These are phyloP conservation scores for Fermentozyma sake DNA, from an alignment of 1,139 yeast genomes.

Conservation along the genomic window DNA sequence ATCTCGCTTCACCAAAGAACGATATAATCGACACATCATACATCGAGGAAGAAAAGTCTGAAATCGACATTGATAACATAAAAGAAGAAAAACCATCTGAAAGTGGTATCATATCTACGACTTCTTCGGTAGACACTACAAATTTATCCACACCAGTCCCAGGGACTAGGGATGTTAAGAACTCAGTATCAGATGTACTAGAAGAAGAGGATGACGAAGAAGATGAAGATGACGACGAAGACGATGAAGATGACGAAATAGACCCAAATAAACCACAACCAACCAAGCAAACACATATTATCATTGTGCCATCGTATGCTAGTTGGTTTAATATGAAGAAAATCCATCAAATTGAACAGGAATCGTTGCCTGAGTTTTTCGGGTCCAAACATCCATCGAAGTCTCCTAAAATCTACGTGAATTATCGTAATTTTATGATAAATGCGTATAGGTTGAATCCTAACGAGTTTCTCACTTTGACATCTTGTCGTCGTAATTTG, in stretches of 20 bases:
- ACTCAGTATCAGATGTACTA: conserved; percentile 2
- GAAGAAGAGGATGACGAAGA: conserved; percentile 2
- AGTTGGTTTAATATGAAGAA: conserved; percentile 81
- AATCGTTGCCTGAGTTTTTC: conserved; percentile 90
- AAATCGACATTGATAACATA: too few relatives aligned
- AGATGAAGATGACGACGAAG: conserved; percentile 3
- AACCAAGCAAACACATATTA: conserved; percentile 70
- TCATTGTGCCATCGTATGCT: conserved; percentile 90
- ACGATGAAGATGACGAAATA: conserved; percentile 7
- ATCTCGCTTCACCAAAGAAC: too few relatives aligned
- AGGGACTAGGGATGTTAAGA: too few relatives aligned
- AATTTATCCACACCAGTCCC: not conserved
- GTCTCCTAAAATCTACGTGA: conserved; percentile 81
- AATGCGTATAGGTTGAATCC: conserved; percentile 92
- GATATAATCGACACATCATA: too few relatives aligned
- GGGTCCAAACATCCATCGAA: conserved; percentile 70
- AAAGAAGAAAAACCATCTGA: too few relatives aligned
- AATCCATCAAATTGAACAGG: conserved; percentile 59
- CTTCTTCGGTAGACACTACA: too few relatives aligned
- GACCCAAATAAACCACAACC: conserved; percentile 5
- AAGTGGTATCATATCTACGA: too few relatives aligned
- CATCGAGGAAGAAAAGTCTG: too few relatives aligned
- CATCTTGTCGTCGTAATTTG: conserved; percentile 90
- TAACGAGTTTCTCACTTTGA: conserved; percentile 84
- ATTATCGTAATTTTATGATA: conserved; percentile 90